Percentiles rank a stretch among this genome's conserved stretches.
phyloP scores from a whole-genome alignment of 1,139 yeast genomes.

The Zygoascus hellenicus region DNA sequence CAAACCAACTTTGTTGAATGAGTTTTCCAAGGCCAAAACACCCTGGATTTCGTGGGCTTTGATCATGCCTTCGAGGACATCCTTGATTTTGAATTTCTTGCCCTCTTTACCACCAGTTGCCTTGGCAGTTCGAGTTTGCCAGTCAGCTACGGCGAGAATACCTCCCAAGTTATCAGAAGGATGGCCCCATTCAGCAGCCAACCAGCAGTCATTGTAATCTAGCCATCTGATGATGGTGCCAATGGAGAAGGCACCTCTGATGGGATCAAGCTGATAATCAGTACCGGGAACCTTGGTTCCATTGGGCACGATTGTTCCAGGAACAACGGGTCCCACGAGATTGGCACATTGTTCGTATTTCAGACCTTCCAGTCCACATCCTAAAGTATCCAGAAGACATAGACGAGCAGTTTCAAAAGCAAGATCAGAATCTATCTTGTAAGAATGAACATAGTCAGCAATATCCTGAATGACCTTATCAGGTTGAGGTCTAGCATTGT shows the following conservation, averaged over 20 bases:
- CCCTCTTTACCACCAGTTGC: slow-evolving; percentile 39
- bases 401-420: slow-evolving; percentile 50
- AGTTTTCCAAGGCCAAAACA: slow-evolving; percentile 50
- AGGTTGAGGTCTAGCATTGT: slow-evolving; percentile 44
- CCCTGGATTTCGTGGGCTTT: slow-evolving; percentile 62
- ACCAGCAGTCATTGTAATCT: slow-evolving; percentile 58
- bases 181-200: slow-evolving; percentile 64
- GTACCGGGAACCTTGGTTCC: slow-evolving; percentile 54
- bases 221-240: slow-evolving; percentile 56
- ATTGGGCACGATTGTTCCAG: slow-evolving; percentile 49
- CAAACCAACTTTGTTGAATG: slow-evolving; percentile 53
- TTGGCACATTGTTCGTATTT: slow-evolving; percentile 46
- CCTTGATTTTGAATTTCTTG: slow-evolving; percentile 42
- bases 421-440: slow-evolving; percentile 41
- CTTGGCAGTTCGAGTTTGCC: slow-evolving; percentile 45
- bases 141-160: slow-evolving; percentile 52
- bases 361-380: slow-evolving; percentile 57
- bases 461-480: slow-evolving; percentile 47
- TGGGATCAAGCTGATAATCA: slow-evolving; percentile 45
- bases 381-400: slow-evolving; percentile 51
- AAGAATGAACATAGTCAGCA: slow-evolving; percentile 46
- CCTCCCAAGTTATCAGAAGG: slow-evolving; percentile 58
- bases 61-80: slow-evolving; percentile 50
- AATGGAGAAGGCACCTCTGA: slow-evolving; percentile 52
- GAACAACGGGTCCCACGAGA: slow-evolving; percentile 50